A percentile compares a stretch with the other conserved stretches of the same genome.
Evolutionary conservation across 768 basidiomycete genomes (phyloP).

Genomic region (Glaciozyma martinii): DNA sequence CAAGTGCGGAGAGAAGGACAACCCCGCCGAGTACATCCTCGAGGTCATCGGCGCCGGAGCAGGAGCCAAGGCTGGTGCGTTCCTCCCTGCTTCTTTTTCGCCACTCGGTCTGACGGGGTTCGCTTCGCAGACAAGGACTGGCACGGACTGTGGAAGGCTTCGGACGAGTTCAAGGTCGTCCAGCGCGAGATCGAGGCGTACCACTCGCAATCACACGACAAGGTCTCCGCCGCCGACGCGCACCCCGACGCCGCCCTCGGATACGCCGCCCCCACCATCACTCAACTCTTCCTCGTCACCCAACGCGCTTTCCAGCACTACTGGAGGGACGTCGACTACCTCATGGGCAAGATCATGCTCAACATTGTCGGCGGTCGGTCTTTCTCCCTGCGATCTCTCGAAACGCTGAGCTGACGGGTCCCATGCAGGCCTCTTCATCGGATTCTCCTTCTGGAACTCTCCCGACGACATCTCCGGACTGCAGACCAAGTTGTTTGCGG

Average conservation of each 20-base stretch:
- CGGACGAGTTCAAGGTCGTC: constrained; percentile 50
- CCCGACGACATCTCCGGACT: constrained; percentile 24
- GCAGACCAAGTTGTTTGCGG: constrained; percentile 30
- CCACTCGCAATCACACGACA: constrained; percentile 35
- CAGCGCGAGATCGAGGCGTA: constrained; percentile 52
- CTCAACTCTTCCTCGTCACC: constrained; percentile 25
- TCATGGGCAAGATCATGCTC: constrained; percentile 21
- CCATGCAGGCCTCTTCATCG: constrained; percentile 34
- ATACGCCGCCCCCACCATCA: constrained; percentile 23
- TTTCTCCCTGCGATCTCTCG: background rate
- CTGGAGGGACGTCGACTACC: constrained; percentile 42
- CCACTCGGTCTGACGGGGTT: constrained; percentile 33
- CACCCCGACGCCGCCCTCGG: constrained; percentile 23
- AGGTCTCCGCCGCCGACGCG: constrained; percentile 28
- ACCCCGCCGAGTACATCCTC: constrained; percentile 66
- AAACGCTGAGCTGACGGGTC: constrained; percentile 6
- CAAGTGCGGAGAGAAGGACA: constrained; percentile 50
- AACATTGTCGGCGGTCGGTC: background rate
- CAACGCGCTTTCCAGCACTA: constrained; percentile 41
- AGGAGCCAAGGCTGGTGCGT: constrained; percentile 41
- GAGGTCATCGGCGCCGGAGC: constrained; percentile 53
- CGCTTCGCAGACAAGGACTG: constrained; percentile 67
- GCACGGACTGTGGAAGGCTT: constrained; percentile 74
- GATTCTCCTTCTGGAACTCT: constrained; percentile 31
- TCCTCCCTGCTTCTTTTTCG: background rate